phyloP scores from a whole-genome alignment of 495 filamentous ascomycete genomes.

The Trichocladium antarcticum region DNA sequence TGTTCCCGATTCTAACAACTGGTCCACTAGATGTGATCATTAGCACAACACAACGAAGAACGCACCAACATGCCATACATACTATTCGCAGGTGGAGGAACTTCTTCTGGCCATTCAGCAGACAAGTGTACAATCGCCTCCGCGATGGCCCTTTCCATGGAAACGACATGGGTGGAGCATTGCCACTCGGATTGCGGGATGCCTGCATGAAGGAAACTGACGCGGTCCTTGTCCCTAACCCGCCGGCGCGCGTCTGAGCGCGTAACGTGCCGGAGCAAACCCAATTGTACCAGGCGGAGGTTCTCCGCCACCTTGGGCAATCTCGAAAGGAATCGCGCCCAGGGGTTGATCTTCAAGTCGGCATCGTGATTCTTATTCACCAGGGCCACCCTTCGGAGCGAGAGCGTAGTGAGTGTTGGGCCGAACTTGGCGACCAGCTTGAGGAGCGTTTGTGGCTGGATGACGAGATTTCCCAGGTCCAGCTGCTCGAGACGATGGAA shows the following conservation, averaged over 20 bases:
- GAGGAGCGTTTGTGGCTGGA: constrained; percentile 15
- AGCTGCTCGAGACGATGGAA: constrained; percentile 26
- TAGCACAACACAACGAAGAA: neutral
- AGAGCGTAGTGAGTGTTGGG: constrained; percentile 26
- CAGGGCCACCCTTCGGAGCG: constrained; percentile 24
- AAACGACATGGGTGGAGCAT: neutral
- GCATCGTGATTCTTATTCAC: neutral
- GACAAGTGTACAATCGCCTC: neutral
- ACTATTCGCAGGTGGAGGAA: neutral
- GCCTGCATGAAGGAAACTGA: too few relatives aligned
- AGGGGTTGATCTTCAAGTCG: constrained; percentile 14
- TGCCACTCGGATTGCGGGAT: neutral
- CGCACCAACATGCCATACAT: neutral
- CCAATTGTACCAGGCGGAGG: constrained; percentile 4
- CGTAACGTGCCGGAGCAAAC: neutral
- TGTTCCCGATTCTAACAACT: neutral
- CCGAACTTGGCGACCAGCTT: constrained; percentile 27
- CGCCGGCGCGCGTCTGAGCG: too few relatives aligned
- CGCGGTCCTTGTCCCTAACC: too few relatives aligned
- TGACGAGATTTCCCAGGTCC: constrained; percentile 28
- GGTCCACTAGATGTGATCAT: too few relatives aligned
- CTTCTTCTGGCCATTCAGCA: neutral
- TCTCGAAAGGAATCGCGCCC: constrained; percentile 11
- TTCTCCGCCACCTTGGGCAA: constrained; percentile 9
- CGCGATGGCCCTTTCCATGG: neutral